Percentiles rank a stretch among this genome's conserved stretches.
These are phyloP conservation scores for Candida labiduridarum DNA, from an alignment of 1,139 yeast genomes.

Conservation along the genomic window DNA sequence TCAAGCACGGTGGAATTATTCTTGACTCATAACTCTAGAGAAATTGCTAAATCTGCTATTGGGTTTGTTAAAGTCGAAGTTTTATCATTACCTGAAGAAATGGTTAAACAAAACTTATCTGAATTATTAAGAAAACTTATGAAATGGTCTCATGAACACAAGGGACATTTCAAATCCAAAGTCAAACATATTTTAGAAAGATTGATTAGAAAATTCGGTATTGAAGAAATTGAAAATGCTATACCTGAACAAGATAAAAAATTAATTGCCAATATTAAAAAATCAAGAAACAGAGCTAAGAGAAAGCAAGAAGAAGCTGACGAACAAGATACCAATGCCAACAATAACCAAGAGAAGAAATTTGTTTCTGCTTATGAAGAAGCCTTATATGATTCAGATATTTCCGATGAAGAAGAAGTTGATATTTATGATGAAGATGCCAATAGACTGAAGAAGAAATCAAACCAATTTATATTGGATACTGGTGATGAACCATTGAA, in stretches of 20 bases:
- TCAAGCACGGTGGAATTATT: slow-evolving; percentile 89
- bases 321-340: slow-evolving; percentile 20
- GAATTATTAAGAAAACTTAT: slow-evolving; percentile 71
- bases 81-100: slow-evolving; percentile 78
- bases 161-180: slow-evolving; percentile 89
- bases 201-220: slow-evolving; percentile 85
- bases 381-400: slow-evolving; percentile 66
- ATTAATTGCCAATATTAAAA: slow-evolving; percentile 80
- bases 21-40: slow-evolving; percentile 87
- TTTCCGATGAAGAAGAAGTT: slow-evolving; percentile 43
- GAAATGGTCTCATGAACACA: slow-evolving; percentile 95
- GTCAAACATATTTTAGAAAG: slow-evolving; percentile 93
- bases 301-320: slow-evolving; percentile 60
- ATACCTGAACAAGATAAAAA: slow-evolving; percentile 90
- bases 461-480: slow-evolving; percentile 70
- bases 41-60: slow-evolving; percentile 89
- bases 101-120: slow-evolving; percentile 67
- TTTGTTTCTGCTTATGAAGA: slow-evolving; percentile 86
- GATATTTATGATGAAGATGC: slow-evolving; percentile 26
- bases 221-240: slow-evolving; percentile 71
- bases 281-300: slow-evolving; percentile 81
- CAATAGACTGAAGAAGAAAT: slow-evolving; percentile 15
- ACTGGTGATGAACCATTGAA: slow-evolving; percentile 84
- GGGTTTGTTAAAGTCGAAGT: slow-evolving; percentile 95
- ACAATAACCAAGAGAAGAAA: slow-evolving; percentile 37